Percentiles rank a stretch among this genome's conserved stretches.
phyloP scores from a whole-genome alignment of 371 early-diverging fungal genomes.

The Mortierella sp. region DNA sequence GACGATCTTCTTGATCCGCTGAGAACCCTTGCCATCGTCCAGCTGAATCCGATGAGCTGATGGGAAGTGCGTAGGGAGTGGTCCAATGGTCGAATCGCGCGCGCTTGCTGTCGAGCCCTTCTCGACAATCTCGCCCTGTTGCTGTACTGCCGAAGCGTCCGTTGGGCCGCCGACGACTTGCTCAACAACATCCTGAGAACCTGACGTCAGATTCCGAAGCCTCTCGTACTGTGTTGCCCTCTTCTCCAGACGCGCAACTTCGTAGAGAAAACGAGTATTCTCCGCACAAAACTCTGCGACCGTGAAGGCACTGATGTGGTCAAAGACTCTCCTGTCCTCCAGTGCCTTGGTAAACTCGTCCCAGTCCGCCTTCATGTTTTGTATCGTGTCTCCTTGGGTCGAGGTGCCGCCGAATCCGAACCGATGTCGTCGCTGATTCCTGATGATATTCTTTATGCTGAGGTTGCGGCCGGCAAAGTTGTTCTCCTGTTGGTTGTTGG shows the following conservation, averaged over 20 bases:
- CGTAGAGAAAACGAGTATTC: slow-evolving; percentile 49
- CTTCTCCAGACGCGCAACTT: slow-evolving; percentile 46
- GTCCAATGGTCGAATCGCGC: slow-evolving; percentile 21
- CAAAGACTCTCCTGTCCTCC: slow-evolving; percentile 38
- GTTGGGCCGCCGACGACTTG: background rate
- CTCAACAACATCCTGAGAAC: slow-evolving; percentile 4
- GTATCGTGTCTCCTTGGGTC: background rate
- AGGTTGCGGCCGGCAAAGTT: slow-evolving; percentile 15
- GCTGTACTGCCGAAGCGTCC: background rate
- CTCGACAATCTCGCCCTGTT: background rate
- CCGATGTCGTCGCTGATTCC: slow-evolving; percentile 21
- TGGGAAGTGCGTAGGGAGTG: slow-evolving; percentile 33
- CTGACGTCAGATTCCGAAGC: slow-evolving; percentile 27
- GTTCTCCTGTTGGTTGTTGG: slow-evolving; percentile 6
- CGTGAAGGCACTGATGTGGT: slow-evolving; percentile 46
- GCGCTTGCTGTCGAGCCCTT: background rate
- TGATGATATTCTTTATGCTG: slow-evolving; percentile 26
- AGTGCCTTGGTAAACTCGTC: slow-evolving; percentile 33
- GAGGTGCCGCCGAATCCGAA: slow-evolving; percentile 7
- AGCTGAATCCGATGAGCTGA: background rate
- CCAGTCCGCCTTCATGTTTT: slow-evolving; percentile 41
- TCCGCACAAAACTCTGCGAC: slow-evolving; percentile 57
- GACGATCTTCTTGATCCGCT: slow-evolving; percentile 51
- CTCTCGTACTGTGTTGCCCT: slow-evolving; percentile 44
- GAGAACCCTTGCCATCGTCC: background rate